Evolutionary conservation across 495 filamentous ascomycete species (phyloP).

Genomic region (Clavariopsis aquatica): DNA sequence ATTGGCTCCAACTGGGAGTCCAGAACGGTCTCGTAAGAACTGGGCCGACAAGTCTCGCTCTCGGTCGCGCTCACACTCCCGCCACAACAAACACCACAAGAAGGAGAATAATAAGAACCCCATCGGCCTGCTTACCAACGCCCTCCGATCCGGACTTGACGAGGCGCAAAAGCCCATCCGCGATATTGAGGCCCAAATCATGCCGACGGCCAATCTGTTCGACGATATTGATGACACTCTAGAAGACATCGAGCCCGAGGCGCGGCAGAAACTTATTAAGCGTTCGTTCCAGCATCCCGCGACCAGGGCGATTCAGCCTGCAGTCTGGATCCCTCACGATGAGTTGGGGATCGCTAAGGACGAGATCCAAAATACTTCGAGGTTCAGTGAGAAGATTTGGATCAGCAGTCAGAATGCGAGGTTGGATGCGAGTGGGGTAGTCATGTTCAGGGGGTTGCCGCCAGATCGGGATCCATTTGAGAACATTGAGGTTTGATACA

Average conservation of each 20-base stretch:
- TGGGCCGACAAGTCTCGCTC: constrained; percentile 43
- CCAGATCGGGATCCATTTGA: constrained; percentile 65
- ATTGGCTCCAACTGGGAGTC: constrained; percentile 15
- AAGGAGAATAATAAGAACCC: constrained; percentile 36
- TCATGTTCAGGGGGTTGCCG: constrained; percentile 84
- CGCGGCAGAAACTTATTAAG: constrained; percentile 82
- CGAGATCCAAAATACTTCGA: constrained; percentile 75
- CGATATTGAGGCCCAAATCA: constrained; percentile 69
- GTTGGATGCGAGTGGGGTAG: constrained; percentile 77
- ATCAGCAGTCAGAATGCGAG: constrained; percentile 90
- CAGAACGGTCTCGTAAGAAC: constrained; percentile 28
- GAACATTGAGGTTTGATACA: constrained; percentile 37
- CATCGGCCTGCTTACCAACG: constrained; percentile 22
- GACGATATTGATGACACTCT: constrained; percentile 85
- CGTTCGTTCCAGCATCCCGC: constrained; percentile 91
- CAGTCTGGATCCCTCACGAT: constrained; percentile 93
- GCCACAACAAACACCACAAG: constrained; percentile 10
- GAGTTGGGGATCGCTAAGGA: constrained; percentile 90
- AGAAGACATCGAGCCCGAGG: constrained; percentile 89
- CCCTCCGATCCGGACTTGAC: constrained; percentile 20
- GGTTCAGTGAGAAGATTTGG: constrained; percentile 82
- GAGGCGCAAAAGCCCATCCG: constrained; percentile 30
- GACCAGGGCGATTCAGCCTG: constrained; percentile 78
- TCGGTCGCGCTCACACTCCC: constrained; percentile 31
- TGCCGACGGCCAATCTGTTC: constrained; percentile 77